These are phyloP conservation scores for Avicennia marina DNA, from an alignment of 257 asterid genomes.

Conservation along the genomic window DNA sequence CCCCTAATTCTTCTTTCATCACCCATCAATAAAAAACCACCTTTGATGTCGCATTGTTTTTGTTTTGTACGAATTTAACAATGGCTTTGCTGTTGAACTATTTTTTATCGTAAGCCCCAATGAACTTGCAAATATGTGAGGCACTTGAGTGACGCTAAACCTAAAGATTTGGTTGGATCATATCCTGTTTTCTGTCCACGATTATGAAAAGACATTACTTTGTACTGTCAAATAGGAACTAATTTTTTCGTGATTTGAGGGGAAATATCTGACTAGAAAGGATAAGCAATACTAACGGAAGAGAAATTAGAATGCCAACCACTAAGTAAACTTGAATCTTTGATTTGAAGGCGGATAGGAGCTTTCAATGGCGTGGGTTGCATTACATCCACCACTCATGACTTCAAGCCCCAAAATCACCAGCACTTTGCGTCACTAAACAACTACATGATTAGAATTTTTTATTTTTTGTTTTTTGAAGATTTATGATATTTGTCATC, in stretches of 20 bases:
- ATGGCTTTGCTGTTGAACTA: no score
- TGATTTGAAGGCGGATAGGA: constrained; percentile 17
- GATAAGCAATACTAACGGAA: constrained; percentile 5
- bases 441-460: no score
- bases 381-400: constrained; percentile 19
- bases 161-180: constrained; percentile 1
- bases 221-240: constrained; percentile 12
- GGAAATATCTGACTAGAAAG: background rate
- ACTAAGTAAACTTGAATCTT: constrained; percentile 27
- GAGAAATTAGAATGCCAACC: constrained; percentile 13
- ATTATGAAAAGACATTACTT: constrained; percentile 21
- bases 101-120: background rate
- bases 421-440: constrained; percentile 18
- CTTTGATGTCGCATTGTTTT: no score
- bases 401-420: background rate
- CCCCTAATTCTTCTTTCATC: no score
- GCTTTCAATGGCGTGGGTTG: constrained; percentile 1
- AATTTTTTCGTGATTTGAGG: background rate
- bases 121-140: background rate
- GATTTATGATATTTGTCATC: background rate
- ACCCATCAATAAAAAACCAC: no score
- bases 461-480: background rate
- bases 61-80: no score
- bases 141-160: background rate
- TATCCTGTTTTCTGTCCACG: constrained; percentile 3